phyloP scores from a whole-genome alignment of 768 basidiomycete species.

The Mrakia blollopis region DNA sequence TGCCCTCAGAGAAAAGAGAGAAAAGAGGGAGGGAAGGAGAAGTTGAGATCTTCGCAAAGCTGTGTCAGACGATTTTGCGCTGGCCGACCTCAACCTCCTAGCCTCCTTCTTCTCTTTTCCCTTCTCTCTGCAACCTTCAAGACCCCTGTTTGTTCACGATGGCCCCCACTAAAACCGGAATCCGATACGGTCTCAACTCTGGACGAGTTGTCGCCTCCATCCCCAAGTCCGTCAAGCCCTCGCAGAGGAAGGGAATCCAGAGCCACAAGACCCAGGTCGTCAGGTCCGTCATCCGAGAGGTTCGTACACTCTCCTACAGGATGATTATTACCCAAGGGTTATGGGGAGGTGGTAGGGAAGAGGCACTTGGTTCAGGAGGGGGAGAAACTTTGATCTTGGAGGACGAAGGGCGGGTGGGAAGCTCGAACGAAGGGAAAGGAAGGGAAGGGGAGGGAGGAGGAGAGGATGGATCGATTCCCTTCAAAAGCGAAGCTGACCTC shows the following conservation, averaged over 20 bases:
- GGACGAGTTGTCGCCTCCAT: constrained; percentile 86
- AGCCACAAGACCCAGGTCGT: constrained; percentile 87
- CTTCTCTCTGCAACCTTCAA: background rate
- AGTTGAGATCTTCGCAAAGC: too few relatives aligned
- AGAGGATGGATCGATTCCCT: too few relatives aligned
- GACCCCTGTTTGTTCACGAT: background rate
- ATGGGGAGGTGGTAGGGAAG: background rate
- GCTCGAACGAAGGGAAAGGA: background rate
- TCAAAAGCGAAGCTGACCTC: background rate
- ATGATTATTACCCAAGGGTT: background rate
- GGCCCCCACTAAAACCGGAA: constrained; percentile 23
- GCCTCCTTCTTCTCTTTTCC: background rate
- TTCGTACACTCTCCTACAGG: constrained; percentile 42
- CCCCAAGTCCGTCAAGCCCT: constrained; percentile 66
- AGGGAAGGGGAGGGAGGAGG: background rate
- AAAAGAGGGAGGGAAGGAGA: background rate
- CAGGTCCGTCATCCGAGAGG: constrained; percentile 88
- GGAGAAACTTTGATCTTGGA: constrained; percentile 10
- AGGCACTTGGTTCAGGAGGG: background rate
- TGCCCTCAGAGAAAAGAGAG: background rate
- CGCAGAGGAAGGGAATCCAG: constrained; percentile 85
- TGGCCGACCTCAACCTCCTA: background rate
- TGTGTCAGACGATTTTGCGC: too few relatives aligned
- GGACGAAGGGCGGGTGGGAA: too few relatives aligned
- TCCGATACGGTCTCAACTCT: constrained; percentile 77